A percentile compares a stretch with the other conserved stretches of the same genome.
phyloP scores from a whole-genome alignment of 768 basidiomycete genomes.

The Clavaria fumosa region DNA sequence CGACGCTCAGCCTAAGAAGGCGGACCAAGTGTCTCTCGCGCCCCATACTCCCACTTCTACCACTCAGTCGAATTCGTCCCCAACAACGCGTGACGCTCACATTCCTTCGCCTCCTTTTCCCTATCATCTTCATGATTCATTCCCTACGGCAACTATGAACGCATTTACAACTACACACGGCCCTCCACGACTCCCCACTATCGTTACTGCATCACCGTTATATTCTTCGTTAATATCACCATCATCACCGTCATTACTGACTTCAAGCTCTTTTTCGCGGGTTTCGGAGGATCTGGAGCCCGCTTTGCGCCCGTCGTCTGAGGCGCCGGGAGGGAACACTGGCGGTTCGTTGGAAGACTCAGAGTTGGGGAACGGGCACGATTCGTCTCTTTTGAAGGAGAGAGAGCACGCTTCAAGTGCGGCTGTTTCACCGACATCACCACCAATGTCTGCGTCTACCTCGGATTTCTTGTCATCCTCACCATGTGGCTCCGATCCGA shows the following conservation, averaged over 20 bases:
- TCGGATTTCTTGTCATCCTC: too few relatives aligned
- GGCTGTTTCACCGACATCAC: too few relatives aligned
- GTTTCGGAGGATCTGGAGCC: too few relatives aligned
- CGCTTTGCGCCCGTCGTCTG: too few relatives aligned
- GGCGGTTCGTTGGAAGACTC: too few relatives aligned
- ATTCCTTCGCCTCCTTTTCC: slow-evolving; percentile 23
- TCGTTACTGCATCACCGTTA: slow-evolving; percentile 11
- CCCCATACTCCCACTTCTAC: slow-evolving; percentile 9
- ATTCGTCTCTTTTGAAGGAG: too few relatives aligned
- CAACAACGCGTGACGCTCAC: slow-evolving; percentile 24
- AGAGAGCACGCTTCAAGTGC: too few relatives aligned
- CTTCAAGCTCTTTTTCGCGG: too few relatives aligned
- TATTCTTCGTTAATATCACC: slow-evolving; percentile 17
- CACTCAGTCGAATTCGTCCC: slow-evolving; percentile 11
- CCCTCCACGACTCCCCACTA: slow-evolving; percentile 11
- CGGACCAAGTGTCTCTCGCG: neutral
- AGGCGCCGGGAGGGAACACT: too few relatives aligned
- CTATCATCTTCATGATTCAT: slow-evolving; percentile 32
- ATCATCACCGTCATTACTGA: slow-evolving; percentile 15
- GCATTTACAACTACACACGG: slow-evolving; percentile 23
- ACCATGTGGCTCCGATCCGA: too few relatives aligned
- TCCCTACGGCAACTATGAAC: slow-evolving; percentile 35
- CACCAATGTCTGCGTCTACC: too few relatives aligned
- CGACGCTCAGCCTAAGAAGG: neutral
- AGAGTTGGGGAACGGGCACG: too few relatives aligned